These are phyloP conservation scores for Hypoxylon sp. DNA, from an alignment of 2,329 filamentous ascomycete genomes.

Conservation along the genomic window DNA sequence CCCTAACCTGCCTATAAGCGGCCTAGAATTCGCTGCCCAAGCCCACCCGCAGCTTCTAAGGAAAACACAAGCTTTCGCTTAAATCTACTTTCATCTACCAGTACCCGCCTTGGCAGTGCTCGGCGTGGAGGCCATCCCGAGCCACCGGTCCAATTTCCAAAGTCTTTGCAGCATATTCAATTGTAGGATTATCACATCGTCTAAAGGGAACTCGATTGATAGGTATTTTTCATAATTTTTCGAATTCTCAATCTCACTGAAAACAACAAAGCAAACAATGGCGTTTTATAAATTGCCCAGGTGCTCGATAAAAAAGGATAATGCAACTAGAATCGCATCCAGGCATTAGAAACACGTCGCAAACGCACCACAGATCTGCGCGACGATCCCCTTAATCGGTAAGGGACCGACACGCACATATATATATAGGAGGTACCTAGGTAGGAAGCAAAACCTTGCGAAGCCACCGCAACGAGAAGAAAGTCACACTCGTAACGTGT, in stretches of 20 bases:
- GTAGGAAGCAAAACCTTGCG: neutral
- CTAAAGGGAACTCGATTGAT: neutral
- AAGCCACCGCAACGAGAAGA: neutral
- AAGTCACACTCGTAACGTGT: neutral
- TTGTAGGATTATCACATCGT: no score
- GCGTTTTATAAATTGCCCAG: neutral
- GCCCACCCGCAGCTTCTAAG: conserved; percentile 27
- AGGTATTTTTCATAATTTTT: neutral
- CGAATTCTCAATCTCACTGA: neutral
- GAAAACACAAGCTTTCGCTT: conserved; percentile 39
- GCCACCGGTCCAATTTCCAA: neutral
- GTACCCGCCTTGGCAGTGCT: conserved; percentile 28
- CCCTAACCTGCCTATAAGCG: neutral
- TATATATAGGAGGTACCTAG: neutral
- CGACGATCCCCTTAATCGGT: conserved; percentile 25
- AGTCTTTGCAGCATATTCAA: no score
- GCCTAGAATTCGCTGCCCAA: conserved; percentile 3
- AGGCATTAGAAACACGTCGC: conserved; percentile 16
- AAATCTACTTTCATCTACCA: conserved; percentile 21
- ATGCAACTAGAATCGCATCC: conserved; percentile 8
- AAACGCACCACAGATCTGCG: conserved; percentile 23
- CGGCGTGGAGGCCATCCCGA: conserved; percentile 22
- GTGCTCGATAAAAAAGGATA: neutral
- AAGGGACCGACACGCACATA: conserved; percentile 1
- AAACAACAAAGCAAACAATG: no score